Evolutionary conservation across 192 early-diverging fungal species (phyloP).

Genomic region (Martensiomyces pterosporus): DNA sequence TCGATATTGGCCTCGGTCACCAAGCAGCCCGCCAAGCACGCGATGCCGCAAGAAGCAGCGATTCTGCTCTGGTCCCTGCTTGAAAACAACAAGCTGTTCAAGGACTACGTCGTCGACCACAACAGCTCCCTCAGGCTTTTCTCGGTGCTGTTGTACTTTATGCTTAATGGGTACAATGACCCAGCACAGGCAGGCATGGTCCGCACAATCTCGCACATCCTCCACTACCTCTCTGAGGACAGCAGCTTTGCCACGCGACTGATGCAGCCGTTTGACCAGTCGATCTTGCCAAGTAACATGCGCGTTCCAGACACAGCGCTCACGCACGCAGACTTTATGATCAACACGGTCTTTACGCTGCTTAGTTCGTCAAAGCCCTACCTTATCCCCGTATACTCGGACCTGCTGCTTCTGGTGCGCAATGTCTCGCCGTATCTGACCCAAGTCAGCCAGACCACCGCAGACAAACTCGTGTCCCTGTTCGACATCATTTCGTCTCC

Average conservation of each 20-base stretch:
- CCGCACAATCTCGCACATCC: constrained; percentile 57
- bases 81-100: constrained; percentile 63
- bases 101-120: constrained; percentile 45
- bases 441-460: constrained; percentile 63
- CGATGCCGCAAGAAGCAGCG: constrained; percentile 60
- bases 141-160: constrained; percentile 43
- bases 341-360: constrained; percentile 73
- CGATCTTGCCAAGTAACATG: constrained; percentile 51
- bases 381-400: constrained; percentile 68
- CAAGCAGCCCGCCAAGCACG: constrained; percentile 26
- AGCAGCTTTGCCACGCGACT: constrained; percentile 43
- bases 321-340: constrained; percentile 77
- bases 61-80: constrained; percentile 85
- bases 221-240: constrained; percentile 52
- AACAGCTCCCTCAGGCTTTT: constrained; percentile 41
- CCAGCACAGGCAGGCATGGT: constrained; percentile 60
- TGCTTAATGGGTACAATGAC: constrained; percentile 39
- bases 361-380: constrained; percentile 69
- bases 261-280: constrained; percentile 52
- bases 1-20: constrained; percentile 41
- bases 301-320: constrained; percentile 59
- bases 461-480: constrained; percentile 69
- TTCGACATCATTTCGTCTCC: constrained; percentile 75
- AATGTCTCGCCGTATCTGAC: constrained; percentile 83
- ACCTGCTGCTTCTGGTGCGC: constrained; percentile 69